Evolutionary conservation across 225 moss, liverwort and hornwort species (phyloP).

Genomic region (Sphagnum tenellum): DNA sequence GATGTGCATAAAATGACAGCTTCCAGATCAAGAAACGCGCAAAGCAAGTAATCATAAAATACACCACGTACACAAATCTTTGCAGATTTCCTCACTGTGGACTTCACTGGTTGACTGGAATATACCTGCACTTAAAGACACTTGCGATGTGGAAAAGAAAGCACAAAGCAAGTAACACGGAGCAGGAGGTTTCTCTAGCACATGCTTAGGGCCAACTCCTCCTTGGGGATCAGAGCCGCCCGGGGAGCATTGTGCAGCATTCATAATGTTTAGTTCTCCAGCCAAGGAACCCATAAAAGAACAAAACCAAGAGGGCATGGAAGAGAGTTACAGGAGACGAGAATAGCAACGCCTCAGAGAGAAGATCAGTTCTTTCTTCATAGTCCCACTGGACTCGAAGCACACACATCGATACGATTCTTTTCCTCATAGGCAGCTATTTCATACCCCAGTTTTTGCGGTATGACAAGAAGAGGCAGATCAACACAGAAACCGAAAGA

Average conservation of each 20-base stretch:
- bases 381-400: background rate
- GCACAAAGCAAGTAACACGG: conserved; percentile 51
- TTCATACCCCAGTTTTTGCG: too few species aligned
- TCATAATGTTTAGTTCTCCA: too few species aligned
- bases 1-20: too few species aligned
- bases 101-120: too few species aligned
- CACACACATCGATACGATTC: background rate
- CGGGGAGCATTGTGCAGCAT: conserved; percentile 37
- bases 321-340: background rate
- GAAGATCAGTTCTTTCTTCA: conserved; percentile 1
- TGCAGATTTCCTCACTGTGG: background rate
- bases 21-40: too few species aligned
- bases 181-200: conserved; percentile 31
- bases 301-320: background rate
- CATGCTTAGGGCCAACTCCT: conserved; percentile 39
- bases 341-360: background rate
- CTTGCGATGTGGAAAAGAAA: conserved; percentile 20
- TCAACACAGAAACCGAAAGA: background rate
- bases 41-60: too few species aligned
- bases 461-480: too few species aligned
- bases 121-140: conserved; percentile 27
- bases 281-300: too few species aligned
- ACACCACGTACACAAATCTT: too few species aligned
- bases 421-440: background rate
- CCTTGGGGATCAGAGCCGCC: conserved; percentile 24